A percentile compares a stretch with the other conserved stretches of the same genome.
These are phyloP conservation scores for Cyclotella distinguenda DNA, from an alignment of 108 stramenopile genomes.

Conservation along the genomic window DNA sequence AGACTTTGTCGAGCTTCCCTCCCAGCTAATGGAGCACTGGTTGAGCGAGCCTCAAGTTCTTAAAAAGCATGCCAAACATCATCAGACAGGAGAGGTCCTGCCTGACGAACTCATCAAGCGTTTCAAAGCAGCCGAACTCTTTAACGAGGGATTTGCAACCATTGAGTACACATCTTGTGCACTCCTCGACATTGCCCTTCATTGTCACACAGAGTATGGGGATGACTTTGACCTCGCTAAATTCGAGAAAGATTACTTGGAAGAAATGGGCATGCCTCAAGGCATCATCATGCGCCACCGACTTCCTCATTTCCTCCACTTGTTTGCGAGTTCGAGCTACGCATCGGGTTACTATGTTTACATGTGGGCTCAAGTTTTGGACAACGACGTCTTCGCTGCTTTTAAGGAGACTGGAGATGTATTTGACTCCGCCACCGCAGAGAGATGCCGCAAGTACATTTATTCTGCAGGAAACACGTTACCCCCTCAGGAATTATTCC, in stretches of 20 bases:
- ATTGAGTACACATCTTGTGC: slow-evolving; percentile 81
- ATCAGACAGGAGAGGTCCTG: slow-evolving; percentile 61
- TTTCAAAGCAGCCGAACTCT: slow-evolving; percentile 62
- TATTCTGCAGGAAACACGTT: slow-evolving; percentile 76
- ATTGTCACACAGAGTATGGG: slow-evolving; percentile 64
- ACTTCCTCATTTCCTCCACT: slow-evolving; percentile 68
- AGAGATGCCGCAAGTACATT: slow-evolving; percentile 59
- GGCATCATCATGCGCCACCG: slow-evolving; percentile 81
- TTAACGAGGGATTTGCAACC: slow-evolving; percentile 79
- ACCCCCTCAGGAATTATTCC: slow-evolving; percentile 76
- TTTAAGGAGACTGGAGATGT: slow-evolving; percentile 72
- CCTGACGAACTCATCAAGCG: slow-evolving; percentile 70
- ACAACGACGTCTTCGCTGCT: slow-evolving; percentile 77
- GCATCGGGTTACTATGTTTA: slow-evolving; percentile 74
- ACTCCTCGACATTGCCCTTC: slow-evolving; percentile 71
- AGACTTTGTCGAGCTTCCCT: slow-evolving; percentile 79
- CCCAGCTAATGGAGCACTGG: slow-evolving; percentile 86
- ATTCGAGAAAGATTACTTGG: slow-evolving; percentile 68
- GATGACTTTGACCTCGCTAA: slow-evolving; percentile 63
- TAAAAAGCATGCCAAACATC: slow-evolving; percentile 64
- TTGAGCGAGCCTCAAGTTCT: slow-evolving; percentile 60
- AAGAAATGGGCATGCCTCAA: slow-evolving; percentile 72
- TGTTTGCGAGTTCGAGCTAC: slow-evolving; percentile 59
- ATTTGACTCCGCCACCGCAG: slow-evolving; percentile 60
- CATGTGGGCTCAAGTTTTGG: slow-evolving; percentile 69